Evolutionary conservation across 164 flowering plant genomes (phyloP), one percentile per base, ranked within the genome.

Genomic region (Vitis rupestris): DNA sequence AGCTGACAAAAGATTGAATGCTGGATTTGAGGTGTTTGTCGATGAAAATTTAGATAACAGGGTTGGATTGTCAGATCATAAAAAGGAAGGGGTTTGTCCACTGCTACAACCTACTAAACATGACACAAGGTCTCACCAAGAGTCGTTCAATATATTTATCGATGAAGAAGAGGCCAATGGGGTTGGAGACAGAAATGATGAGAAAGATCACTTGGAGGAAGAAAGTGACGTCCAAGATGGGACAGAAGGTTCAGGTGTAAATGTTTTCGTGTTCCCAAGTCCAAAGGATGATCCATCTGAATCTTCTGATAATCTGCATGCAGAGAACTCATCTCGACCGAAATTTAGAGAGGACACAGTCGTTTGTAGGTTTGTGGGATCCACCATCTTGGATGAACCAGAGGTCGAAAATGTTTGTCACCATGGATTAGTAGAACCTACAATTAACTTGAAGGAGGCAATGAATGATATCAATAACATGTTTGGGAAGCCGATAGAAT

Each of bases 401-500:
- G 82, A 75, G 70, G 90, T 92, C 47, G 99, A 96, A 81, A 93
- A 95, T 74, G 94, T 83, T 65, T 96, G 97, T 77, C 97, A 93
- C 78, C 98, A 96, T 80, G 99, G 97, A 13, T 82, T 95, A 65
- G 97, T 96, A 10, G 99, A 96, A 11, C 98, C 99, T 6, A 96
- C 98, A 2, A 67, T 93, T 61, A 96, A 93, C 84, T 67, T 93
- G 82, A 93, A 96, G 84, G 95, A 93, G 73, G 99, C 98, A 51
- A 92, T 93, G 98, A 86, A 83, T 62, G 93, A 86, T 64, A 89
- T 87, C 67, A 91, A 88, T 72, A 82, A 80, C 82, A 96, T 93
- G 98, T 93, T 93, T 76, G 97, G 97, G 61, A 82, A 90, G 78
- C 98, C 99, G 59, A 79, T 93, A 65, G 97, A 96, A 69, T 93